Conservation (phyloP, 345 rosid genomes). For the Noccaea caerulescens region DNA sequence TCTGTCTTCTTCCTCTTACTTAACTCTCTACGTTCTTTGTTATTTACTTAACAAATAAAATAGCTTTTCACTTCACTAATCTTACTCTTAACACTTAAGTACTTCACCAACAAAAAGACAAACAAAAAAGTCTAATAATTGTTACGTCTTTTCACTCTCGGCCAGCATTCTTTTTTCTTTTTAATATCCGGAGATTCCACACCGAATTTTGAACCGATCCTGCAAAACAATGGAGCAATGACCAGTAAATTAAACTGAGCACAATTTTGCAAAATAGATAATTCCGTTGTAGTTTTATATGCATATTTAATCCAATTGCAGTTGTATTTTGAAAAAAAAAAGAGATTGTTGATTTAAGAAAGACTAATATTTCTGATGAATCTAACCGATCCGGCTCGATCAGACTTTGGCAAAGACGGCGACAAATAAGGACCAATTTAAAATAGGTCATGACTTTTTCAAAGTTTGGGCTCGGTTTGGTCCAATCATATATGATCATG, state of each 20-base stretch:
- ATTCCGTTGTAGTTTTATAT: not conserved
- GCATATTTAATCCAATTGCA: not conserved
- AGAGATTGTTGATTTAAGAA: constrained; percentile 8
- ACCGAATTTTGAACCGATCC: not conserved
- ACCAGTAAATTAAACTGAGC: not conserved
- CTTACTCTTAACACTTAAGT: constrained; percentile 22
- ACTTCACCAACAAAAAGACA: constrained; percentile 35
- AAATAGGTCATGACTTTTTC: not conserved
- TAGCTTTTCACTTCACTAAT: constrained; percentile 27
- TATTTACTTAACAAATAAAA: constrained; percentile 17
- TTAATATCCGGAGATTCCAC: constrained; percentile 11
- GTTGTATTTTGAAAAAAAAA: not conserved
- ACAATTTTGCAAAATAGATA: constrained; percentile 5
- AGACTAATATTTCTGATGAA: constrained; percentile 3
- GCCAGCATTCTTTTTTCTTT: constrained; percentile 1
- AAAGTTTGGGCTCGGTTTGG: constrained; percentile 22
- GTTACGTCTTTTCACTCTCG: not conserved
- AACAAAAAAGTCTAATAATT: constrained; percentile 30
- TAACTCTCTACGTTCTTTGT: constrained; percentile 32
- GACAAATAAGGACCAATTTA: not conserved
- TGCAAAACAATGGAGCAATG: too few species aligned
- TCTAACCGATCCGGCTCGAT: not conserved
- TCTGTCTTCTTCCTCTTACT: constrained; percentile 43
- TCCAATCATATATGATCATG: not conserved
- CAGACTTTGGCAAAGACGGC: constrained; percentile 8